Conservation (phyloP, 2,329 filamentous ascomycete genomes). For the Clarireedia paspali region DNA sequence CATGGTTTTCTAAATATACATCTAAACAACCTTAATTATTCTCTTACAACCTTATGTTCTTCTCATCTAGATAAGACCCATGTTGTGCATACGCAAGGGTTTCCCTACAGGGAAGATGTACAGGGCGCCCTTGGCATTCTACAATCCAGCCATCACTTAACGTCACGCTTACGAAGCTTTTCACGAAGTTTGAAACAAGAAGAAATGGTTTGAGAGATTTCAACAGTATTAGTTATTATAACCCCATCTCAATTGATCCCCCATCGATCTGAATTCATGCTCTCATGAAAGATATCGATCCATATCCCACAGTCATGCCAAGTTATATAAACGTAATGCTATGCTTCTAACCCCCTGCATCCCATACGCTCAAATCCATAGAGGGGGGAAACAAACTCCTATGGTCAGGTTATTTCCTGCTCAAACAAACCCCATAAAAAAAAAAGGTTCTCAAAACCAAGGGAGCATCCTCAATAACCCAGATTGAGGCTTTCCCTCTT, state of each 20-base stretch:
- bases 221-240: conserved; percentile 6
- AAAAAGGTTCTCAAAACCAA: background rate
- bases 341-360: background rate
- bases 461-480: background rate
- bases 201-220: no score
- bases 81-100: background rate
- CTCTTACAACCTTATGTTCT: background rate
- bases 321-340: conserved; percentile 3
- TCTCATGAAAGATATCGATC: background rate
- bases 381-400: background rate
- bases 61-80: background rate
- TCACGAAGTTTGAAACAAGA: no score
- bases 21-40: background rate
- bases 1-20: background rate
- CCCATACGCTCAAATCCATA: background rate
- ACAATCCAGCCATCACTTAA: background rate
- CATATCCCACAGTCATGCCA: conserved; percentile 1
- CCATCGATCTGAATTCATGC: conserved; percentile 1
- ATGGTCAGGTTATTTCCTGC: background rate
- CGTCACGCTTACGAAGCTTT: no score
- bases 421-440: background rate
- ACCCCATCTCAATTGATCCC: background rate
- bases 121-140: background rate
- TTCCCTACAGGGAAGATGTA: background rate
- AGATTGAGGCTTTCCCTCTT: conserved; percentile 4